Base-by-base conservation (phyloP, 208 protist species). In the Crithidia acanthocephali region DNA sequence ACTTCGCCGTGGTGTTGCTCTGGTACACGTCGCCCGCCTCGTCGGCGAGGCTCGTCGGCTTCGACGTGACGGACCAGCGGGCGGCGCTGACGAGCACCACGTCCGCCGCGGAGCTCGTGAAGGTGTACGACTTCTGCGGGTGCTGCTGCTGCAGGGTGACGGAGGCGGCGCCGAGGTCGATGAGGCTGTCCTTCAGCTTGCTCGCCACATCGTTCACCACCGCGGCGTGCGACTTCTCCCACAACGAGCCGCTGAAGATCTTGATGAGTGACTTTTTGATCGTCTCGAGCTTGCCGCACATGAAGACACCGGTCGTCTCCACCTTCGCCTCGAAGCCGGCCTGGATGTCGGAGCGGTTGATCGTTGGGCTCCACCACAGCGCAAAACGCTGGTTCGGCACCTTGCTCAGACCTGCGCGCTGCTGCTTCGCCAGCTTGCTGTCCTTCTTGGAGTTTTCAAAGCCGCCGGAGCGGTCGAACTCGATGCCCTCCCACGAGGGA, bases 331-430 rank as follows among this genome's bases (percentile, higher is more conserved):
- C 95, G 88, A 99, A 99, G 70, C 99, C 99, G 42, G 99, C 98
- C 86, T 99, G 99, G 30, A 99, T 98, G 81, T 99, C 99, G 53
- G 98, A 97, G 72, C 99, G 90, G 83, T 99, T 99, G 88, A 99
- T 99, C 9, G 99, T 99, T 50, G 99, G 99, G 72, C 98, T 99
- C 99, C 99, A 99, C 99, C 99, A 99, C 16, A 99, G 87, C 27
- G 99, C 99, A 83, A 99, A 99, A 51, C 99, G 96, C 73, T 99
- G 90, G 89, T 99, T 99, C 10, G 99, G 99, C 81, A 99, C 99
- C 92, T 99, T 99, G 78, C 99, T 99, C 16, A 99, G 90, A 98
- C 99, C 99, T 13, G 96, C 98, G 51, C 99, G 93, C 91, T 99
- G 99, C 59, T 99, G 99, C 87, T 99, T 99, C 27, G 99, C 99